A percentile compares a stretch with the other conserved stretches of the same genome.
Conservation (phyloP, 371 early-diverging fungal genomes). For the Nematocida sp. region DNA sequence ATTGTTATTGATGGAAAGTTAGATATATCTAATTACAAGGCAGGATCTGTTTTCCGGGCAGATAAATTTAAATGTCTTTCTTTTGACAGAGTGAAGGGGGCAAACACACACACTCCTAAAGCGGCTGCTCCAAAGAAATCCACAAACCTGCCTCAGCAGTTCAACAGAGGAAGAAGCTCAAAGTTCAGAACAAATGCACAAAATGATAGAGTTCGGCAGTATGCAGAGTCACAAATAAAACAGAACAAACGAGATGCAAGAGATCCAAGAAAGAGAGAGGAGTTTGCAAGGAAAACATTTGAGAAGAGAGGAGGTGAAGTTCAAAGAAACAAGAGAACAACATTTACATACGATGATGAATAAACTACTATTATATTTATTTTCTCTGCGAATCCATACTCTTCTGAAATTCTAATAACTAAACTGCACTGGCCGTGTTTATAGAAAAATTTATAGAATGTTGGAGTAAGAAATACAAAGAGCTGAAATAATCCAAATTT, state of each 20-base stretch:
- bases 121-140: neutral
- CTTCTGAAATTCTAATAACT: too few relatives aligned
- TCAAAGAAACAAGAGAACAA: conserved; percentile 26
- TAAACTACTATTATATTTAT: too few relatives aligned
- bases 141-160: conserved; percentile 1
- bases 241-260: conserved; percentile 15
- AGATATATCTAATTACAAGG: neutral
- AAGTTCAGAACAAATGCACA: conserved; percentile 46
- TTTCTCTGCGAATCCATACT: too few relatives aligned
- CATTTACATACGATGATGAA: conserved; percentile 37
- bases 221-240: conserved; percentile 15
- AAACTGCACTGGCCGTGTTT: too few relatives aligned
- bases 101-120: neutral
- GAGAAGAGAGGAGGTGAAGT: conserved; percentile 27
- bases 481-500: too few relatives aligned
- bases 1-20: conserved; percentile 39
- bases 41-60: conserved; percentile 36
- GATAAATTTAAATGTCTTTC: conserved; percentile 50
- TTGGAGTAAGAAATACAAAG: too few relatives aligned
- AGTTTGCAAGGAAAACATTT: conserved; percentile 26
- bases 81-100: conserved; percentile 57
- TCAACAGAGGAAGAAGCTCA: conserved; percentile 31
- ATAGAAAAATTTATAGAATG: too few relatives aligned
- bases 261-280: conserved; percentile 16
- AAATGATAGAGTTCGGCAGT: conserved; percentile 5